Evolutionary conservation across 768 basidiomycete genomes (phyloP), one percentile per base, ranked within the genome.

Genomic region (Phallus indusiatus): DNA sequence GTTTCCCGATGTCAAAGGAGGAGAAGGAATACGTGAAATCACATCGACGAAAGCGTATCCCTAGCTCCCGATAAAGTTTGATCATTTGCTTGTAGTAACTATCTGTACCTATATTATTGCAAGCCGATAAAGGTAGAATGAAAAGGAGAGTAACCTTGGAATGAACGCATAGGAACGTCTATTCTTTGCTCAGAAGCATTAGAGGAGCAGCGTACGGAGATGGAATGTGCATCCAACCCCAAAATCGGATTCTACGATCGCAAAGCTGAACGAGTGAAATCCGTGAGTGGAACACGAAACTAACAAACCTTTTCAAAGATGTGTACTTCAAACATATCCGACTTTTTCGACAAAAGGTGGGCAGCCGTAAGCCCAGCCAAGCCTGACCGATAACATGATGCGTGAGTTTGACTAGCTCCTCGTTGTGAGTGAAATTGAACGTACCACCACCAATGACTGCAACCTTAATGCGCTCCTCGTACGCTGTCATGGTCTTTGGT

Each of bases 161-260:
- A 90, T 1, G 83, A 83, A 46, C 88, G 73, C 88, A 90, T 90
- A 0, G 88, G 88, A 0, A 89, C 87, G 66, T 90, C 88, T 2
- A 90, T 75, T 56, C 81, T 72, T 76, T 80, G 81, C 53, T 77
- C 70, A 36, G 72, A 66, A 20, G 69, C 69, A 10, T 69, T 60
- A 4, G 68, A 74, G 4, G 72, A 58, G 4, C 66, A 60, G 18
- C 2, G 28, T 28, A 76, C 62, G 20, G 70, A 72, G 5, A 60
- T 61, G 72, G 71, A 42, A 71, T 67, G 17, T 72, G 69, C 5
- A 82, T 55, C 7, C 80, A 80, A 42, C 82, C 73, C 0, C 81
- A 84, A 14, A 4, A 47, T 81, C 75, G 4, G 82, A 78, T 68
- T 88, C 87, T 82, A 90, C 86, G 11, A 87, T 86, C 10, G n/a